Evolutionary conservation across 1,139 yeast species (phyloP).

Genomic region (Saccharomyces hybrid): DNA sequence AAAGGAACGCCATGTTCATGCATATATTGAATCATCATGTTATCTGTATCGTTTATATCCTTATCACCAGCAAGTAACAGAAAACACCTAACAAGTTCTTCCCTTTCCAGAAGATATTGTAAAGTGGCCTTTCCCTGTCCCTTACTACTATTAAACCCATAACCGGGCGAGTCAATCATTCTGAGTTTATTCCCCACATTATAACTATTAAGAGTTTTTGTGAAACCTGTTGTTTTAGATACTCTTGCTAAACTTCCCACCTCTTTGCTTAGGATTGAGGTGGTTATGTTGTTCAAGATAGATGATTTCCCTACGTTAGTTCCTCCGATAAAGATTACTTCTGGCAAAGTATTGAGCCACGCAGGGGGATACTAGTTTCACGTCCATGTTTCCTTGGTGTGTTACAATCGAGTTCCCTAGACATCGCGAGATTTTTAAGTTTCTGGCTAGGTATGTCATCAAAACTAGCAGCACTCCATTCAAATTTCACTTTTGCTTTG

Average conservation of each 20-base stretch:
- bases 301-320: slow-evolving; percentile 85
- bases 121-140: slow-evolving; percentile 63
- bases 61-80: slow-evolving; percentile 51
- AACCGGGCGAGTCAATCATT: slow-evolving; percentile 80
- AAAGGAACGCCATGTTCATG: slow-evolving; percentile 53
- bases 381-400: slow-evolving; percentile 14
- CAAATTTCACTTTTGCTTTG: slow-evolving; percentile 39
- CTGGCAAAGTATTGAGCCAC: slow-evolving; percentile 40
- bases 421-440: slow-evolving; percentile 24
- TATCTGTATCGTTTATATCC: slow-evolving; percentile 55
- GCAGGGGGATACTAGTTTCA: slow-evolving; percentile 1
- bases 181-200: slow-evolving; percentile 57
- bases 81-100: slow-evolving; percentile 49
- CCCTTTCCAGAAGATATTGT: slow-evolving; percentile 50
- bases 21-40: slow-evolving; percentile 44
- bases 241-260: slow-evolving; percentile 43
- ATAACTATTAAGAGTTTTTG: slow-evolving; percentile 69
- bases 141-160: slow-evolving; percentile 56
- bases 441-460: slow-evolving; percentile 53
- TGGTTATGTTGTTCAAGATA: slow-evolving; percentile 48
- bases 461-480: slow-evolving; percentile 53
- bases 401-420: background rate
- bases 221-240: slow-evolving; percentile 61
- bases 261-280: slow-evolving; percentile 33
- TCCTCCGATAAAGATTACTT: slow-evolving; percentile 65